Conservation (phyloP, 1,284 basidiomycete species). For the Violaceomyces palustris region DNA sequence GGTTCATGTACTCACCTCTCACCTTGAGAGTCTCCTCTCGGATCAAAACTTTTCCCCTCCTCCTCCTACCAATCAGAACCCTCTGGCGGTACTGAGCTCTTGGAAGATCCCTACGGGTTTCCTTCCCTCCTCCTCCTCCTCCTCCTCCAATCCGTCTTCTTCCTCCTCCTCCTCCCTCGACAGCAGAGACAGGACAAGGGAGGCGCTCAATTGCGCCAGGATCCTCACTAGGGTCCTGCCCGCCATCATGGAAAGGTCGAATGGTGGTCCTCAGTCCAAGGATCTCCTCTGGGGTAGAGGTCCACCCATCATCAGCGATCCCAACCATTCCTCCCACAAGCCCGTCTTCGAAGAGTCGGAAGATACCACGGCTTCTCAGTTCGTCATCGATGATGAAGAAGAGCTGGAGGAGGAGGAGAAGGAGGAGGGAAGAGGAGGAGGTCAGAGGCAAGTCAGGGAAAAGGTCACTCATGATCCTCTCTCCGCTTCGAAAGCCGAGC, state of each 20-base stretch:
- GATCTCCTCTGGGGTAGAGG: too few relatives aligned
- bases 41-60: slow-evolving; percentile 40
- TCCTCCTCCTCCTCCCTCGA: neutral
- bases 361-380: slow-evolving; percentile 20
- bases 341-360: too few relatives aligned
- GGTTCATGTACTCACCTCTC: slow-evolving; percentile 40
- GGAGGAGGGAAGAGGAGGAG: neutral
- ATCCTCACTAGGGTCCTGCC: slow-evolving; percentile 44
- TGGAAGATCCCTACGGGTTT: slow-evolving; percentile 8
- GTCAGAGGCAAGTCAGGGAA: slow-evolving; percentile 6
- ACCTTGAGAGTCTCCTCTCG: slow-evolving; percentile 41
- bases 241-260: slow-evolving; percentile 31
- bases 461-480: too few relatives aligned
- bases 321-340: neutral
- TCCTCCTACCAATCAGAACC: slow-evolving; percentile 5
- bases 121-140: too few relatives aligned
- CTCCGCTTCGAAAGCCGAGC: too few relatives aligned
- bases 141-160: too few relatives aligned
- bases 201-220: slow-evolving; percentile 45
- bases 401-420: slow-evolving; percentile 13
- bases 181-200: slow-evolving; percentile 28
- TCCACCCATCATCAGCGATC: too few relatives aligned
- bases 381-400: slow-evolving; percentile 44
- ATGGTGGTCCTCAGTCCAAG: too few relatives aligned
- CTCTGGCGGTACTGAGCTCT: slow-evolving; percentile 12